Base-by-base conservation (phyloP, 257 asterid genomes). In the Rhazya stricta region DNA sequence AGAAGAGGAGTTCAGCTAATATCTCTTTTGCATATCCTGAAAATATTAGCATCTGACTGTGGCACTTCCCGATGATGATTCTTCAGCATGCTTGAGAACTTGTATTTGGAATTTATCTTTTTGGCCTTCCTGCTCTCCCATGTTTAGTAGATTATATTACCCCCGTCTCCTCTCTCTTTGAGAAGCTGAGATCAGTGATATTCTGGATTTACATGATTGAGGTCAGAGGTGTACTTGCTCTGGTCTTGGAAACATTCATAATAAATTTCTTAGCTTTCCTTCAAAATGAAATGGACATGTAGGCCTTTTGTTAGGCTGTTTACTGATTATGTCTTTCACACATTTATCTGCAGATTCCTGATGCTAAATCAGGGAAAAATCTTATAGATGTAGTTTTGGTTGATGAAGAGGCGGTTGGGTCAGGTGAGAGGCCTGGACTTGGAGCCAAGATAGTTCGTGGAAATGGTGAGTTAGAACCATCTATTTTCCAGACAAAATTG, bases 341-440 rank as follows among this genome's bases (percentile, higher is more conserved):
- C 32, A 54, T 32, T 57, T 58, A 30, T 67, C 65, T 60, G 73
- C 87, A 91, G 97, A 89, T 88, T 81, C 98, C 98, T 41, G 98
- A 90, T 77, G 86, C 90, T 50, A 83, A 83, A 72, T 86, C 88
- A 27, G 95, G 84, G 16, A 77, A 81, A 69, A 84, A 78, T 57
- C 53, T 74, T 53, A 76, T 79, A 41, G 92, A 86, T 75, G 78
- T 81, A 58, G 96, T 93, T 71, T 78, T 91, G 90, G 98, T 93
- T 74, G 97, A 93, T 78, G 96, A 93, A 81, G 96, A 93, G 81
- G 94, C 97, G 37, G 97, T 93, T 5, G 98, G 94, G 57, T 67
- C 89, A 78, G 83, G 79, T 41, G 89, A 87, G 75, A 78, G 82
- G 60, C 85, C 88, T 72, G 98, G 96, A 48, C 77, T 87, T 60